These are phyloP conservation scores for Ochetophila trinervis DNA, from an alignment of 306 rosid species.

Conservation along the genomic window DNA sequence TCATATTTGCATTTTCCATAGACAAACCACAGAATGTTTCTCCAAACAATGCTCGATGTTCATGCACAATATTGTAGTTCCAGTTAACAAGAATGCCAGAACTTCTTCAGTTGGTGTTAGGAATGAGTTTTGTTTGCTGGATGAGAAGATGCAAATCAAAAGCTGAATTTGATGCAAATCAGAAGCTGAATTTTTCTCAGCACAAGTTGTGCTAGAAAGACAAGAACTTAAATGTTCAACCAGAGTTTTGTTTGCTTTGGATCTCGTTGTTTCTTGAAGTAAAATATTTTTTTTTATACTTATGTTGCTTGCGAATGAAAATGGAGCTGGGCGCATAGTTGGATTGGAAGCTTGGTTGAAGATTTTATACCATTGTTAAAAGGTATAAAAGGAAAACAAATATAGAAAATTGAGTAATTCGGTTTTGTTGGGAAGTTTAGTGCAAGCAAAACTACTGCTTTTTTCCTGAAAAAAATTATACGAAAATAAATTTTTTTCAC, in stretches of 20 bases:
- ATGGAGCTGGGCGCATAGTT: slow-evolving; percentile 1
- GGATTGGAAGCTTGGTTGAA: slow-evolving; percentile 4
- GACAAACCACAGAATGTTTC: slow-evolving; percentile 32
- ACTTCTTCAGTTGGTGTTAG: not conserved
- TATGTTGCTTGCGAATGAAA: slow-evolving; percentile 11
- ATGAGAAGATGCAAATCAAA: slow-evolving; percentile 9
- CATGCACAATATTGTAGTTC: slow-evolving; percentile 39
- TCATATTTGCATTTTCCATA: slow-evolving; percentile 15
- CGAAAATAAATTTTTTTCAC: too few species aligned
- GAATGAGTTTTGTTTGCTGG: not conserved
- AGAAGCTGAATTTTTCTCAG: not conserved
- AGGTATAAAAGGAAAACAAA: not conserved
- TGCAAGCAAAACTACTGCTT: not conserved
- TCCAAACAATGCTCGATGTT: slow-evolving; percentile 27
- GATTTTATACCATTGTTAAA: not conserved
- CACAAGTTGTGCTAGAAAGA: slow-evolving; percentile 6
- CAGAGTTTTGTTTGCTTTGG: slow-evolving; percentile 2
- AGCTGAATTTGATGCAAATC: not conserved
- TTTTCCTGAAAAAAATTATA: not conserved
- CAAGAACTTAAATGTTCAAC: slow-evolving; percentile 14
- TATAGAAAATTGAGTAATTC: not conserved
- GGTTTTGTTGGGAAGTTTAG: slow-evolving; percentile 2
- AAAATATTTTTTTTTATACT: not conserved
- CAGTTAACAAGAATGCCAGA: not conserved
- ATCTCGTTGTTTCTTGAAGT: slow-evolving; percentile 1